phyloP scores from a whole-genome alignment of 495 filamentous ascomycete species.

The Cudoniella acicularis region DNA sequence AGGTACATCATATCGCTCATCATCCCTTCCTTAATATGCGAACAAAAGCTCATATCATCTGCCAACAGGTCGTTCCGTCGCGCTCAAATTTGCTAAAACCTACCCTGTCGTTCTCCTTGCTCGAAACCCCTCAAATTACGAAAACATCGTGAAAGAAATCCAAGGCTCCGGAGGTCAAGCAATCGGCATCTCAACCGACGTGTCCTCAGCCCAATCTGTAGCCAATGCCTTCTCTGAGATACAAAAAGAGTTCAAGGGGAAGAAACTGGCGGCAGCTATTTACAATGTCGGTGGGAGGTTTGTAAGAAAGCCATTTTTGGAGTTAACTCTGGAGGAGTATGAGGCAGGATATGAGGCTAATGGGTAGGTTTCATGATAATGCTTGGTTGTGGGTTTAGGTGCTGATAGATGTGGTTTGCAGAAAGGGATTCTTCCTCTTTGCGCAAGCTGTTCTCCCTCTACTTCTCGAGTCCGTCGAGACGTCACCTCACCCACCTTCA shows the following conservation, averaged over 20 bases:
- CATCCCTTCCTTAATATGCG: neutral
- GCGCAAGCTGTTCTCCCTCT: constrained; percentile 69
- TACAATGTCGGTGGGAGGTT: constrained; percentile 78
- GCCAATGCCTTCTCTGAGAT: constrained; percentile 58
- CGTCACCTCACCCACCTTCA: constrained; percentile 61
- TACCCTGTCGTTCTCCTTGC: constrained; percentile 68
- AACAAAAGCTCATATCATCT: constrained; percentile 1
- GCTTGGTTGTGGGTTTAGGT: constrained; percentile 15
- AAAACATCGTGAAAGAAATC: constrained; percentile 60
- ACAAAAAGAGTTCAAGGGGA: constrained; percentile 44
- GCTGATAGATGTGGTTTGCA: constrained; percentile 32
- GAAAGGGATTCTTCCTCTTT: constrained; percentile 75
- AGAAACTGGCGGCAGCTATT: constrained; percentile 67
- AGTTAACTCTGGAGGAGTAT: constrained; percentile 64
- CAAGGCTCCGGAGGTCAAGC: constrained; percentile 59
- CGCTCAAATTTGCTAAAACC: constrained; percentile 54
- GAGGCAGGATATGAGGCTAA: constrained; percentile 50
- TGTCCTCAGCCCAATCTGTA: constrained; percentile 52
- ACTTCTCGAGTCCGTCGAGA: constrained; percentile 53
- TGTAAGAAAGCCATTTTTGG: constrained; percentile 76
- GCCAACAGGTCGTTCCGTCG: constrained; percentile 37
- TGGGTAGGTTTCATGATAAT: constrained; percentile 57
- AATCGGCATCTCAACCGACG: constrained; percentile 63
- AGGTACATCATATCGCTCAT: constrained; percentile 29
- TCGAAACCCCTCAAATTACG: constrained; percentile 56